These are phyloP conservation scores for Podaxis carcinomalis DNA, from an alignment of 768 basidiomycete species.

Conservation along the genomic window DNA sequence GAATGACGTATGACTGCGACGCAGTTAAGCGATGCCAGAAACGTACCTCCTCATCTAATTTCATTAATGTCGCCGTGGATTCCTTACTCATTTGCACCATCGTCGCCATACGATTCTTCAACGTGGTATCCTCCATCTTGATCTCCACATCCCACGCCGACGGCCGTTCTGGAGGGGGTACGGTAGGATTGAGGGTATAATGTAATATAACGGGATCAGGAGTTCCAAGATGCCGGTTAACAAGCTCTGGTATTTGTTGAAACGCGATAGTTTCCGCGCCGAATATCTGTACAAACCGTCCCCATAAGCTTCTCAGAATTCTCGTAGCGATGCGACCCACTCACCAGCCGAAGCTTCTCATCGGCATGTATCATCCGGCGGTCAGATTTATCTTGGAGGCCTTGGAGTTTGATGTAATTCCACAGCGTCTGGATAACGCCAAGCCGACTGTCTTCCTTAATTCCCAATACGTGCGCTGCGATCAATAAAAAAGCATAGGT, in stretches of 20 bases:
- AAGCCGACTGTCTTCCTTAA: slow-evolving; percentile 81
- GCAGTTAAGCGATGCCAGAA: not conserved
- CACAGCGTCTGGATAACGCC: slow-evolving; percentile 82
- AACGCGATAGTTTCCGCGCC: slow-evolving; percentile 67
- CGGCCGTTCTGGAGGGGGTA: slow-evolving; percentile 62
- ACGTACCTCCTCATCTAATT: slow-evolving; percentile 86
- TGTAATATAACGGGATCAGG: slow-evolving; percentile 80
- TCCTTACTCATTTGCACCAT: slow-evolving; percentile 68
- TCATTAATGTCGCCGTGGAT: slow-evolving; percentile 58
- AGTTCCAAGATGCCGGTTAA: slow-evolving; percentile 73
- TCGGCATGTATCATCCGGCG: slow-evolving; percentile 67
- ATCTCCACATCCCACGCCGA: slow-evolving; percentile 86
- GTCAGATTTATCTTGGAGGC: slow-evolving; percentile 80
- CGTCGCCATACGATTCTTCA: slow-evolving; percentile 76
- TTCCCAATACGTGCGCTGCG: slow-evolving; percentile 60
- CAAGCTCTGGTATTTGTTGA: slow-evolving; percentile 77
- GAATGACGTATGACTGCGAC: not conserved
- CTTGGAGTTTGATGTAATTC: slow-evolving; percentile 87
- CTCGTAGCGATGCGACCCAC: slow-evolving; percentile 11
- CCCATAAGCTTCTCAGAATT: not conserved
- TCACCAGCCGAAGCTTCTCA: slow-evolving; percentile 60
- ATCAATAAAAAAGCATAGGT: not conserved
- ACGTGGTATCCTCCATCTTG: slow-evolving; percentile 74
- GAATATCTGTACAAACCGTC: slow-evolving; percentile 49
- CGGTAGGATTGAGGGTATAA: slow-evolving; percentile 64